Percentiles rank a stretch among this genome's conserved stretches.
Evolutionary conservation across 257 asterid species (phyloP).

Genomic region (Jacaranda copaia): DNA sequence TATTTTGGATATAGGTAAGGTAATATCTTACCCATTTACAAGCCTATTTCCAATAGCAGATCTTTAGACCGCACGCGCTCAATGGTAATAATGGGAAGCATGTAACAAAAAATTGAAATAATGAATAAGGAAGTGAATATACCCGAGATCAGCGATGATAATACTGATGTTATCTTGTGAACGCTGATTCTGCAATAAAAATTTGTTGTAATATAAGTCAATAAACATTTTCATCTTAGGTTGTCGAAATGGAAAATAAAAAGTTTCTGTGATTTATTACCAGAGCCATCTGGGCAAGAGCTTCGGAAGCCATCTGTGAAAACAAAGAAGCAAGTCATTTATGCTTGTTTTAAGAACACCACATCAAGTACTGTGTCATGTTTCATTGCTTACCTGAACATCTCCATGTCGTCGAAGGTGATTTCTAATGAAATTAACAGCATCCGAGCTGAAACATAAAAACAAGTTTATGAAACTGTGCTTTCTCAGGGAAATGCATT

Average conservation of each 20-base stretch:
- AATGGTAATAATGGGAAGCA: no score
- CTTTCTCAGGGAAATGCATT: background rate
- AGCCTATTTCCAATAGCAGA: no score
- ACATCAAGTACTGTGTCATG: background rate
- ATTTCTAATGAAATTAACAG: conserved; percentile 68
- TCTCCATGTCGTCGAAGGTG: conserved; percentile 85
- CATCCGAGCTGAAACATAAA: conserved; percentile 65
- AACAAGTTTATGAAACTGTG: conserved; percentile 23
- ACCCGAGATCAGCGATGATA: conserved; percentile 94
- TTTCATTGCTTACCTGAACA: conserved; percentile 64
- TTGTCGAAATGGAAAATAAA: background rate
- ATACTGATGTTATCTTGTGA: conserved; percentile 95
- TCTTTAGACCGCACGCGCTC: no score
- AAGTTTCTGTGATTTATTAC: conserved; percentile 46
- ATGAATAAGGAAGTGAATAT: conserved; percentile 30
- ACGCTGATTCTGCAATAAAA: conserved; percentile 61
- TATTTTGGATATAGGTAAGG: no score
- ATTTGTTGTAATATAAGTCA: background rate
- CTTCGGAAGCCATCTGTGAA: conserved; percentile 84
- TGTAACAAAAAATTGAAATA: background rate
- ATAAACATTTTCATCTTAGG: background rate
- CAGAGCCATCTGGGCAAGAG: conserved; percentile 85
- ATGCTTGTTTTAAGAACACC: background rate
- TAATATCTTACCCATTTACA: no score
- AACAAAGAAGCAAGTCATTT: conserved; percentile 32